Conservation (phyloP, 2,329 filamentous ascomycete species). For the Aspergillus fumigatiaffinis region DNA sequence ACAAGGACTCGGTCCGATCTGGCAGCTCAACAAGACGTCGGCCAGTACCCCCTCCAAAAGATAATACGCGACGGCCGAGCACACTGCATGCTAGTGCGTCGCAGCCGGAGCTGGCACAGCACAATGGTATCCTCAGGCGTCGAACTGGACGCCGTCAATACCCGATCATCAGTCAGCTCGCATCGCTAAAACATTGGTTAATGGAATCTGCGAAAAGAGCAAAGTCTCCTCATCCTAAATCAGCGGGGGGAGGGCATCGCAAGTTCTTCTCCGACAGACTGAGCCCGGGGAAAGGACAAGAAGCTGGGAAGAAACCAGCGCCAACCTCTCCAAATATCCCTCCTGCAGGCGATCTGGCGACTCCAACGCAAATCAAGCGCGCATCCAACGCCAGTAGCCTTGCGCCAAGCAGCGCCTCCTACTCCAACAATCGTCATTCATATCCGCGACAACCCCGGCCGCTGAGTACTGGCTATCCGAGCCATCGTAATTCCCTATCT, state of each 20-base stretch:
- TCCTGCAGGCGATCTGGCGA: constrained; percentile 25
- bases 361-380: constrained; percentile 38
- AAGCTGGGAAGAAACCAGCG: constrained; percentile 26
- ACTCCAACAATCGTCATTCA: constrained; percentile 40
- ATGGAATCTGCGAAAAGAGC: constrained; percentile 63
- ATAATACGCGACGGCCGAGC: constrained; percentile 73
- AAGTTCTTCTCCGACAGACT: constrained; percentile 39
- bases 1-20: constrained; percentile 69
- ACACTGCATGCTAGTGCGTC: constrained; percentile 79
- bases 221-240: constrained; percentile 50
- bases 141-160: constrained; percentile 56
- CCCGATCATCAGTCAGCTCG: constrained; percentile 63
- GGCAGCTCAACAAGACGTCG: constrained; percentile 73
- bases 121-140: constrained; percentile 53
- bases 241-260: constrained; percentile 27
- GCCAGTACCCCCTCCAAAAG: constrained; percentile 81
- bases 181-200: constrained; percentile 69
- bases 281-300: constrained; percentile 37
- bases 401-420: constrained; percentile 40
- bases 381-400: constrained; percentile 40
- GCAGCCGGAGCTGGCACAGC: constrained; percentile 58
- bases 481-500: constrained; percentile 69
- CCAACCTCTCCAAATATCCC: constrained; percentile 20
- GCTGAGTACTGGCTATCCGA: constrained; percentile 31
- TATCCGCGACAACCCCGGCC: constrained; percentile 36